These are phyloP conservation scores for Colletotrichum sp. DNA, from an alignment of 2,329 filamentous ascomycete genomes.

Conservation along the genomic window DNA sequence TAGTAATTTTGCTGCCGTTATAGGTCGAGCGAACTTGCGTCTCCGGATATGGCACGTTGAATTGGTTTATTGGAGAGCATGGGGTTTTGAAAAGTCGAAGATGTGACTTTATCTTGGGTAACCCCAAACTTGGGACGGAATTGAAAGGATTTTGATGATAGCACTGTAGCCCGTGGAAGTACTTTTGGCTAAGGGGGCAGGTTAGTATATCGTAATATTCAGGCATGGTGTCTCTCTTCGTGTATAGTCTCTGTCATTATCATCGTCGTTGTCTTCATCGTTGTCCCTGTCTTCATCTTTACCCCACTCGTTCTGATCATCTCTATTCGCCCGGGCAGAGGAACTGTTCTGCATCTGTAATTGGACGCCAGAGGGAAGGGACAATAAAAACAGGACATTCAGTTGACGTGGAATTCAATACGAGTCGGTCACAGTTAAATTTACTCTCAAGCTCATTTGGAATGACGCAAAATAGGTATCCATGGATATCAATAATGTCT, in stretches of 20 bases:
- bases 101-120: fast-evolving
- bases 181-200: background rate
- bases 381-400: background rate
- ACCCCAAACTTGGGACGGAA: background rate
- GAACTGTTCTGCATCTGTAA: fast-evolving
- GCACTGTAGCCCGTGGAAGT: background rate
- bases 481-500: background rate
- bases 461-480: background rate
- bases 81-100: background rate
- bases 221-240: fast-evolving
- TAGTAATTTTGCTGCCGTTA: background rate
- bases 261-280: background rate
- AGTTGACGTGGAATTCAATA: fast-evolving
- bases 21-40: background rate
- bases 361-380: background rate
- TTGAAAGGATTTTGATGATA: background rate
- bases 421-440: background rate
- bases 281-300: fast-evolving
- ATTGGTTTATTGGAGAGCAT: fast-evolving
- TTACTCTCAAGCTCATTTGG: background rate
- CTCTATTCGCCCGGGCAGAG: fast-evolving
- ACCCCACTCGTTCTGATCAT: background rate
- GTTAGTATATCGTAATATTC: background rate
- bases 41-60: background rate
- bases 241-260: background rate